These are phyloP conservation scores for Macrolepiota fuliginosa DNA, from an alignment of 768 basidiomycete genomes.

Conservation along the genomic window DNA sequence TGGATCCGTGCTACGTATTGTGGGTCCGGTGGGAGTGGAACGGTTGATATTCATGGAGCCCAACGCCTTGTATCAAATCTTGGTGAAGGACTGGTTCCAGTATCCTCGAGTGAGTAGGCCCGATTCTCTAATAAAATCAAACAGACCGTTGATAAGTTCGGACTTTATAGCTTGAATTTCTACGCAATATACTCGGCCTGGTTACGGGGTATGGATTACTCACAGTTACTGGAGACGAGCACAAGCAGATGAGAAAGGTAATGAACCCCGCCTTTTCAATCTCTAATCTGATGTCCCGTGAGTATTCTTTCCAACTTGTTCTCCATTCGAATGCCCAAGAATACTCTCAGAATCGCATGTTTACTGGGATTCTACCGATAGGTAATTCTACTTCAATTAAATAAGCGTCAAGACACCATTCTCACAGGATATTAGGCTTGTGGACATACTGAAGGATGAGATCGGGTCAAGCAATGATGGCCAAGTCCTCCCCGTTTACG, in stretches of 20 bases:
- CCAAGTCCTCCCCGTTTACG: slow-evolving; percentile 30
- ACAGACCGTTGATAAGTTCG: no score
- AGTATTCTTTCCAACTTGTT: slow-evolving; percentile 9
- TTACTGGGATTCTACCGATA: slow-evolving; percentile 40
- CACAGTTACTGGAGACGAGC: slow-evolving; percentile 47
- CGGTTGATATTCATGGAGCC: slow-evolving; percentile 42
- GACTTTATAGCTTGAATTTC: slow-evolving; percentile 39
- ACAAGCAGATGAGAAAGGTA: slow-evolving; percentile 46
- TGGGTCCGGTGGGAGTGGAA: slow-evolving; percentile 46
- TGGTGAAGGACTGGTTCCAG: slow-evolving; percentile 43
- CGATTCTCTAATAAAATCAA: no score
- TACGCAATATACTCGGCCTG: slow-evolving; percentile 39
- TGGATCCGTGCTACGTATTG: slow-evolving; percentile 41
- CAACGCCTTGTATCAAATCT: slow-evolving; percentile 42
- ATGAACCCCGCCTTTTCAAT: slow-evolving; percentile 55
- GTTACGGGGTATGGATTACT: slow-evolving; percentile 45
- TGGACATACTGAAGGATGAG: slow-evolving; percentile 20
- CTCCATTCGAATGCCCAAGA: not conserved
- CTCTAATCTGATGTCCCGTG: slow-evolving; percentile 37
- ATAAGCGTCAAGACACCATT: no score
- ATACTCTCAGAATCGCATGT: slow-evolving; percentile 32
- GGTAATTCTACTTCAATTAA: slow-evolving; percentile 20
- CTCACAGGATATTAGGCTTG: not conserved
- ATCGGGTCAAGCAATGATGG: slow-evolving; percentile 16
- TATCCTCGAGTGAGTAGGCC: slow-evolving; percentile 42